phyloP scores from a whole-genome alignment of 2,329 filamentous ascomycete species.

The Diaporthe sp. region DNA sequence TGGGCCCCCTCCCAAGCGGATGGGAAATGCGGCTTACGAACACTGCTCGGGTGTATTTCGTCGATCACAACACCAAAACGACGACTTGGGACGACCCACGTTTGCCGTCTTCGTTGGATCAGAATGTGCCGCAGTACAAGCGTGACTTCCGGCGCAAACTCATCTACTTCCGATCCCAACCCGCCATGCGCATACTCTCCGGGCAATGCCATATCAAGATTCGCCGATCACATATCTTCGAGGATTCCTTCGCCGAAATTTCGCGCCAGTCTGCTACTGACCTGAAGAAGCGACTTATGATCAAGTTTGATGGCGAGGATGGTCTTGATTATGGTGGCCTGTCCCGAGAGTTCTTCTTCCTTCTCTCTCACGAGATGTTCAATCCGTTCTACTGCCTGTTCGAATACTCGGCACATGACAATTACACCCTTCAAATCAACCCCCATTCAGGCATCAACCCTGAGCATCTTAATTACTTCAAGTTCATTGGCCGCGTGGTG shows the following conservation, averaged over 20 bases:
- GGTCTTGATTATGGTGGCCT: slow-evolving; percentile 98
- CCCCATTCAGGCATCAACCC: slow-evolving; percentile 99
- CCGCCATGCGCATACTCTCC: slow-evolving; percentile 92
- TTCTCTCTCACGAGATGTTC: slow-evolving; percentile 99
- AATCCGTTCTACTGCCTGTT: slow-evolving; percentile 99
- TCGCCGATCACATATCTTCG: slow-evolving; percentile 95
- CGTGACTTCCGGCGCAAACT: slow-evolving; percentile 97
- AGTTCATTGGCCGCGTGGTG: slow-evolving; percentile 98
- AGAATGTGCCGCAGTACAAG: slow-evolving; percentile 99
- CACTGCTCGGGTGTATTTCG: slow-evolving; percentile 97
- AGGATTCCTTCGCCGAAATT: slow-evolving; percentile 98
- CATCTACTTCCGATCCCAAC: slow-evolving; percentile 99
- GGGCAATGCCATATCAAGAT: slow-evolving; percentile 99
- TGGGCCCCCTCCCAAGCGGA: slow-evolving; percentile 93
- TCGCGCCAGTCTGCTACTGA: slow-evolving; percentile 96
- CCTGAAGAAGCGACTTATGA: slow-evolving; percentile 98
- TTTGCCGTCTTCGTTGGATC: slow-evolving; percentile 93
- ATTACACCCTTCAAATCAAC: slow-evolving; percentile 99
- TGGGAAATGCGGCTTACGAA: slow-evolving; percentile 99
- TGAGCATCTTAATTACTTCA: slow-evolving; percentile 99
- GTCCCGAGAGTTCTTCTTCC: slow-evolving; percentile 99
- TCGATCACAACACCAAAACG: slow-evolving; percentile 99
- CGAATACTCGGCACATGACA: slow-evolving; percentile 99
- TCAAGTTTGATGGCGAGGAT: slow-evolving; percentile 99
- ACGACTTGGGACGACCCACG: slow-evolving; percentile 99